Base-by-base conservation (phyloP, 345 rosid species). In the Jatropha curcas region DNA sequence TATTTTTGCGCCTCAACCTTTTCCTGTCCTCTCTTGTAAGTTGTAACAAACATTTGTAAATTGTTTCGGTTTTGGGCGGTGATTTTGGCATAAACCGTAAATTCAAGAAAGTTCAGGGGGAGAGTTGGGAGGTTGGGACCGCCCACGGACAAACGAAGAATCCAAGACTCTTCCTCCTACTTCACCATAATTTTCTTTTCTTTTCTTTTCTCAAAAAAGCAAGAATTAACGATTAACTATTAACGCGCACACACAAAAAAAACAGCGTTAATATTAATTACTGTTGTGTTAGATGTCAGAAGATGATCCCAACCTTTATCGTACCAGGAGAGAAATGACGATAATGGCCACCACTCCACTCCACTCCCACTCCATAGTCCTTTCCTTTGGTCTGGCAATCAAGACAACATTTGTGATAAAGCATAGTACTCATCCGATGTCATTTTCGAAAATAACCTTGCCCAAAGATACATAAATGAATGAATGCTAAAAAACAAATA, bases 61-160 rank as follows among this genome's bases (percentile, higher is more conserved):
- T n/a, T 50, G 64, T 76, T 71, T 82, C 79, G n/a, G n/a, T n/a
- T n/a, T n/a, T n/a, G n/a, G n/a, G n/a, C 52, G 77, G 85, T 80
- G 80, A 13, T 20, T 22, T 43, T 77, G 90, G 90, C 86, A 83
- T 25, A 67, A 71, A 66, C 30, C 74, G 94, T 88, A 91, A 91
- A 86, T 89, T 75, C 35, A 30, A 68, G 65, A 76, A 68, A 58
- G 35, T 30, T 24, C 0, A 60, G 74, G 87, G 90, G 31, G 61
- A 2, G 25, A 62, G 68, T 74, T 71, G 66, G 59, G 74, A 82
- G 59, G 68, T 74, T 71, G 66, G 59, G 74, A 82, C 88, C 86
- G 89, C 69, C 92, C 87, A 73, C 67, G 78, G 82, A 81, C 78
- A 68, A 25, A 71, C 76, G 88, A 87, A 87, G 90, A 85, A 91